Percentiles rank a stretch among this genome's conserved stretches.
Evolutionary conservation across 2,329 filamentous ascomycete species (phyloP).

Genomic region (Alternaria conjuncta): DNA sequence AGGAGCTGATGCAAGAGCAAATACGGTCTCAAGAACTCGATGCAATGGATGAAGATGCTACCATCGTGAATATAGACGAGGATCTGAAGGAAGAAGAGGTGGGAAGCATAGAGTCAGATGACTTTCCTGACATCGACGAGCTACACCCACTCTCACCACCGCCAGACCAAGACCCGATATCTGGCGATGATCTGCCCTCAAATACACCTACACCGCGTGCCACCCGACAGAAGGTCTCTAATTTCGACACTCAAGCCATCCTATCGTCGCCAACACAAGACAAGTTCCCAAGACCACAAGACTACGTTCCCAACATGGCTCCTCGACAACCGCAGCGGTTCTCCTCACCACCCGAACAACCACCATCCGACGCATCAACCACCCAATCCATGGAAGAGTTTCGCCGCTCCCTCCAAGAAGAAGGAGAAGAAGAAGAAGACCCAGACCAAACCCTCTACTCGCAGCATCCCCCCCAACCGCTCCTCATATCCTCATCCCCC

Average conservation of each 20-base stretch:
- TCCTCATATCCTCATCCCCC: conserved; percentile 19
- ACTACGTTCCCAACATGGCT: conserved; percentile 5
- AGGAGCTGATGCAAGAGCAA: background rate
- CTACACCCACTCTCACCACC: background rate
- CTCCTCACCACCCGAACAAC: conserved; percentile 20
- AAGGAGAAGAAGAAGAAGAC: conserved; percentile 1
- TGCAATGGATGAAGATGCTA: background rate
- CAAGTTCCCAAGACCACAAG: conserved; percentile 15
- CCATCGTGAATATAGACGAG: conserved; percentile 2
- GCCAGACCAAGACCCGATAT: conserved; percentile 4
- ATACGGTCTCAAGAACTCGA: conserved; percentile 4
- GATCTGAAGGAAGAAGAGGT: conserved; percentile 1
- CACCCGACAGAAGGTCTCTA: conserved; percentile 18
- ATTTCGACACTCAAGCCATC: conserved; percentile 45
- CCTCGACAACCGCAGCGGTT: background rate
- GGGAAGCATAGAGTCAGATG: conserved; percentile 24
- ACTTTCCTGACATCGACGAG: conserved; percentile 3
- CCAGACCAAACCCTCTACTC: conserved; percentile 3
- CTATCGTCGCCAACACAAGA: conserved; percentile 36
- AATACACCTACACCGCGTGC: conserved; percentile 41
- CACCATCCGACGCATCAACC: conserved; percentile 35
- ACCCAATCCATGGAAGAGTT: conserved; percentile 45
- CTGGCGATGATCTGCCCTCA: conserved; percentile 22
- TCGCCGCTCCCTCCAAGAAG: conserved; percentile 37
- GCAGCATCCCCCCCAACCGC: conserved; percentile 1